These are phyloP conservation scores for Moelleriella libera DNA, from an alignment of 2,329 filamentous ascomycete species.

Conservation along the genomic window DNA sequence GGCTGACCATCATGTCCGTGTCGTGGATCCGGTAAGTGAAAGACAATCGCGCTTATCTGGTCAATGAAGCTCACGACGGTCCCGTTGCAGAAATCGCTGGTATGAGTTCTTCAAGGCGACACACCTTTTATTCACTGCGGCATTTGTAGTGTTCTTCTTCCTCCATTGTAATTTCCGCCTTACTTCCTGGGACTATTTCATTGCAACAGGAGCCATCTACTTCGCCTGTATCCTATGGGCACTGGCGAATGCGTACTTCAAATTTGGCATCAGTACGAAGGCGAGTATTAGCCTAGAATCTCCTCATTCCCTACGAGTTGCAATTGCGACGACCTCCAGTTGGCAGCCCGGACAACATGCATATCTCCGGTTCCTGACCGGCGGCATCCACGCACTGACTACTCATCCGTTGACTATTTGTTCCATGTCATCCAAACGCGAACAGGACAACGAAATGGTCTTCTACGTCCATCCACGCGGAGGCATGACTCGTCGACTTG, in stretches of 20 bases:
- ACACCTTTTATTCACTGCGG: slow-evolving; percentile 34
- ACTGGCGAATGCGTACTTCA: slow-evolving; percentile 30
- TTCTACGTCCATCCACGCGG: slow-evolving; percentile 37
- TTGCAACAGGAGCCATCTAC: slow-evolving; percentile 31
- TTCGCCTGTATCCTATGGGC: slow-evolving; percentile 25
- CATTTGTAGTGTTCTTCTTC: slow-evolving; percentile 47
- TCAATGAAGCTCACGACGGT: too few species aligned
- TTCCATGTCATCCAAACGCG: slow-evolving; percentile 23
- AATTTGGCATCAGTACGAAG: slow-evolving; percentile 29
- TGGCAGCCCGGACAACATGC: slow-evolving; percentile 41
- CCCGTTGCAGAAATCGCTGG: slow-evolving; percentile 26
- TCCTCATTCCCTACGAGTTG: slow-evolving; percentile 22
- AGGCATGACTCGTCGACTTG: slow-evolving; percentile 34
- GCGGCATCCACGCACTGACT: slow-evolving; percentile 27
- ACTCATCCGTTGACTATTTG: slow-evolving; percentile 42
- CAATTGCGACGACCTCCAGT: slow-evolving; percentile 24
- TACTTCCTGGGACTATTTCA: slow-evolving; percentile 47
- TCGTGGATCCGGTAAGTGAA: slow-evolving; percentile 29
- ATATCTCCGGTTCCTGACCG: slow-evolving; percentile 35
- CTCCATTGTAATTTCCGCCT: slow-evolving; percentile 42
- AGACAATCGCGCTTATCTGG: neutral
- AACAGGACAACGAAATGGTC: slow-evolving; percentile 22
- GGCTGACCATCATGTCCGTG: slow-evolving; percentile 39
- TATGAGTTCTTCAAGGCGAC: slow-evolving; percentile 50
- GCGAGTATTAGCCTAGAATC: slow-evolving; percentile 26